A percentile compares a stretch with the other conserved stretches of the same genome.
These are phyloP conservation scores for Tricholoma sp. DNA, from an alignment of 768 basidiomycete species.

Conservation along the genomic window DNA sequence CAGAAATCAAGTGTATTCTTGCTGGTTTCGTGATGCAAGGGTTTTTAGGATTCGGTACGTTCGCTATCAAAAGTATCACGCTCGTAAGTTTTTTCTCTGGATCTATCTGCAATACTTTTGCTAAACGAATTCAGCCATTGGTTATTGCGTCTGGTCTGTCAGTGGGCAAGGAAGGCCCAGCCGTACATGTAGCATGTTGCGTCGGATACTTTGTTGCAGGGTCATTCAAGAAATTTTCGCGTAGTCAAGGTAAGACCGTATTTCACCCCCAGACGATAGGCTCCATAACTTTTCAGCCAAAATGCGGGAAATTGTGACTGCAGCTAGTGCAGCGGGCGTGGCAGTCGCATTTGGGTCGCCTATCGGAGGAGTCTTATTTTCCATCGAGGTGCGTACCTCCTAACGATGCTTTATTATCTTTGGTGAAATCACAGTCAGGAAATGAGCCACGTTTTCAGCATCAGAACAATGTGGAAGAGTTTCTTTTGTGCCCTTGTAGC, in stretches of 20 bases:
- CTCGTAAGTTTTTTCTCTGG: slow-evolving; percentile 49
- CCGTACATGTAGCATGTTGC: slow-evolving; percentile 95
- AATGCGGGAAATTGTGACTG: slow-evolving; percentile 88
- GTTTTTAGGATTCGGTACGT: slow-evolving; percentile 84
- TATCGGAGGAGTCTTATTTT: slow-evolving; percentile 96
- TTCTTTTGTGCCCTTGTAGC: slow-evolving; percentile 97
- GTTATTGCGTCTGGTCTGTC: slow-evolving; percentile 96
- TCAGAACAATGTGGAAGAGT: slow-evolving; percentile 98
- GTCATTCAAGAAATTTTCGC: slow-evolving; percentile 73
- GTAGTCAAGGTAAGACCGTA: slow-evolving; percentile 71
- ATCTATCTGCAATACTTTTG: background rate
- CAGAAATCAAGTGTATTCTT: slow-evolving; percentile 97
- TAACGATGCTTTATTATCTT: background rate
- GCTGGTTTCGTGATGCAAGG: slow-evolving; percentile 98
- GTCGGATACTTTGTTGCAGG: slow-evolving; percentile 89
- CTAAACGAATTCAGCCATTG: slow-evolving; percentile 59
- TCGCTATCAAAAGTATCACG: slow-evolving; percentile 91
- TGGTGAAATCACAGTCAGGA: slow-evolving; percentile 47
- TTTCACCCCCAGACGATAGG: background rate
- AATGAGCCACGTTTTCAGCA: slow-evolving; percentile 97
- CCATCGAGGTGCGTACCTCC: slow-evolving; percentile 69
- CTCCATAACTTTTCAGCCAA: slow-evolving; percentile 42
- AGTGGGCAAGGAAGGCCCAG: slow-evolving; percentile 97
- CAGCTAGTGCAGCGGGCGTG: slow-evolving; percentile 95
- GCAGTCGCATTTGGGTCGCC: slow-evolving; percentile 98